Conservation (phyloP, 176 grass and related monocot species). For the Oryza coarctata region DNA sequence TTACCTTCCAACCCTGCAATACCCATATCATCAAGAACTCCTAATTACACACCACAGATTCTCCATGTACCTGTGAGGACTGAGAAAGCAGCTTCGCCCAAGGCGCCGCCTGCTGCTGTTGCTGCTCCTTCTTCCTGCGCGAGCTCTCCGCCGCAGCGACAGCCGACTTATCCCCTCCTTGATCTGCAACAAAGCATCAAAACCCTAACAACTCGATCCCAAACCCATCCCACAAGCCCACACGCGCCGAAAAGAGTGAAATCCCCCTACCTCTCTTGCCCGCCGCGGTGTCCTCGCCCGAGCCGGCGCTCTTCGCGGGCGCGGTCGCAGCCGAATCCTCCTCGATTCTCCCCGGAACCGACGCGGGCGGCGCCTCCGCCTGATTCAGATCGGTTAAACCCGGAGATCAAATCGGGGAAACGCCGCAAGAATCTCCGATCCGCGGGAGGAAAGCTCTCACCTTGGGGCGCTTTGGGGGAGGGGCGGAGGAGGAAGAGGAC, state of each 20-base stretch:
- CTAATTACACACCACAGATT: not conserved
- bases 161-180: conserved; percentile 44
- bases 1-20: conserved; percentile 8
- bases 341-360: conserved; percentile 36
- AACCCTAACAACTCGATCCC: conserved; percentile 40
- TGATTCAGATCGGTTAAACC: conserved; percentile 43
- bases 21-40: not conserved
- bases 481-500: conserved; percentile 47
- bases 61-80: conserved; percentile 56
- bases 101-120: conserved; percentile 42
- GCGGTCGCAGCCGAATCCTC: conserved; percentile 35
- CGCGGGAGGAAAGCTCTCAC: conserved; percentile 39
- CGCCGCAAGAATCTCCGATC: conserved; percentile 20
- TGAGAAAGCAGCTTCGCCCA: conserved; percentile 97
- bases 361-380: conserved; percentile 31
- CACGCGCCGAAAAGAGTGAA: conserved; percentile 5
- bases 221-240: conserved; percentile 11
- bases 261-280: conserved; percentile 33
- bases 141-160: conserved; percentile 26
- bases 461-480: conserved; percentile 75
- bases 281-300: conserved; percentile 23
- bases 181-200: conserved; percentile 52
- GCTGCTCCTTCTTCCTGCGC: conserved; percentile 36
- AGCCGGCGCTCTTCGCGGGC: conserved; percentile 30
- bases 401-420: conserved; percentile 17